Base-by-base conservation (phyloP, 2,329 filamentous ascomycete genomes). In the Passalora sequoiae region DNA sequence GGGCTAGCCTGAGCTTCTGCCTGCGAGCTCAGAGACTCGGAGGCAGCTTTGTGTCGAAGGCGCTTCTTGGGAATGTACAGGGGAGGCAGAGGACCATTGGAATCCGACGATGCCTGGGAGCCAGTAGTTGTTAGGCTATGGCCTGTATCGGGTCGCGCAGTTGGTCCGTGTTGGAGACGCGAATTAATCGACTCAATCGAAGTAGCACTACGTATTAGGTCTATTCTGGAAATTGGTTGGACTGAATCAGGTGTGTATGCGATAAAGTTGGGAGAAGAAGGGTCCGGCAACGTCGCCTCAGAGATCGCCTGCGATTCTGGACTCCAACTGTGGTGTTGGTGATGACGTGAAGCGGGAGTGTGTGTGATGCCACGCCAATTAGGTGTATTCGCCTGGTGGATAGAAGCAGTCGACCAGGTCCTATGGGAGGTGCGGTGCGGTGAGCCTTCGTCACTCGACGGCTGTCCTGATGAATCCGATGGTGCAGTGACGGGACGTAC, bases 151-250 rank as follows among this genome's bases (percentile, higher is more conserved):
- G 54, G 53, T 27, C 45, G 55, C 28, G 49, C 25, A 39, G 44
- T 21, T 7, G 50, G 35, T 4, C 51, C 36, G 43, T 46, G 39
- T 32, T 58, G 49, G 20, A 61, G 50, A 9, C 56, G 56, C 7
- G 59, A 58, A 40, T 55, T 50, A 35, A 63, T 61, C 20, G 60
- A 62, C 17, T 63, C 60, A 29, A 56, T 47, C 9, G 60, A 63
- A 15, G 54, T 47, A 16, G 50, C 49, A 29, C 46, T 38, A 21
- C 39, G 43, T 32, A 53, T 36, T 24, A 31, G 42, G 15, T 39
- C 19, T 20, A 22, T 31, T 30, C 40, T 44, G 31, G 47, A 53
- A 38, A 47, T 43, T 43, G 48, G 39, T 10, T 32, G 41, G 20
- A 27, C 43, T 30, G 37, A 37, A 38, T 45, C 39, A 37, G 50